Evolutionary conservation across 1,139 yeast species (phyloP), one percentile per base, ranked within the genome.

Genomic region (Hyphopichia fennica): DNA sequence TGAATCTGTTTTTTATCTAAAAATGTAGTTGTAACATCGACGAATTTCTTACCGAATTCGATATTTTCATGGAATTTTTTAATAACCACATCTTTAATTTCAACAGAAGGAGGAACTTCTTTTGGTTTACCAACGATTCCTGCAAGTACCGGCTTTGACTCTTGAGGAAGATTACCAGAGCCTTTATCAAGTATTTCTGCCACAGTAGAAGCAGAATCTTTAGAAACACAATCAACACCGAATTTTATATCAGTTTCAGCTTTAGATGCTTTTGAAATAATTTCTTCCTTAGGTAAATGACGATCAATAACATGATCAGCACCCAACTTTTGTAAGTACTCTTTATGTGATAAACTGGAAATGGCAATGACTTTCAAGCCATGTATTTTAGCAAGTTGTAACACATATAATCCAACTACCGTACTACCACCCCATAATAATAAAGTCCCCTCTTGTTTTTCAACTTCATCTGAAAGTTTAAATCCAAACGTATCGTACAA

Each of bases 361-460:
- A 74, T 58, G 3, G 72, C 61, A 28, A 72, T 58, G n/a, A 75
- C 75, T 31, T 59, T 66, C 33, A 69, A 52, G 1, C 69, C 71
- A 18, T 68, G 62, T 35, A 66, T 47, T 45, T 60, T 71, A 2
- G 78, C 76, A 22, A 74, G 47, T 47, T 75, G 80, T 17, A 67
- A 60, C 11, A 65, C 54, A 45, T 69, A 69, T 8, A 71, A 53
- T 1, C 79, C 79, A 28, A 72, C 76, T 19, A 71, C 72, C 18
- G 77, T 70, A 11, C 77, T 64, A 3, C 77, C 80, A 37, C 80
- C 80, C 79, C 79, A 75, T 17, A 75, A 60, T 10, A 72, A 42
- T 1, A 72, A 43, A 17, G 64, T 56, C 11, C 57, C 54, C 2
- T 50, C 42, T n/a, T 37, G 23, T 13, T 20, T 30, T 10, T 27